phyloP scores from a whole-genome alignment of 2,329 filamentous ascomycete genomes.

The Chaetomiaceae sp. region DNA sequence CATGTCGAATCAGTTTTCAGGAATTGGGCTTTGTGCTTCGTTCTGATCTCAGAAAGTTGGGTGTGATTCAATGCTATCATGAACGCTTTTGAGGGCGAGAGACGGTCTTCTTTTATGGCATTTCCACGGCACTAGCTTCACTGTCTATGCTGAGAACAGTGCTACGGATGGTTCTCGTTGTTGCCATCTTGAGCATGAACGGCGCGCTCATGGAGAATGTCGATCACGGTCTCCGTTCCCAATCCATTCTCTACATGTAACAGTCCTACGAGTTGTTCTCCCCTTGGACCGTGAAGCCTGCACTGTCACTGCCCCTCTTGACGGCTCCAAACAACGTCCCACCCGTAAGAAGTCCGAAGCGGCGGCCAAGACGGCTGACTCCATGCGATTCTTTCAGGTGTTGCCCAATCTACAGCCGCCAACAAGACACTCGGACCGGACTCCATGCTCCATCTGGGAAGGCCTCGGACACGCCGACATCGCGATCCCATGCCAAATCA shows the following conservation, averaged over 20 bases:
- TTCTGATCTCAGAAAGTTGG: background rate
- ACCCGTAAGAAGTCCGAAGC: background rate
- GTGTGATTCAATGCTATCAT: background rate
- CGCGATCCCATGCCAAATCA: too few relatives aligned
- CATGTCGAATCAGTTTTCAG: constrained; percentile 4
- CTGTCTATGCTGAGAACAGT: background rate
- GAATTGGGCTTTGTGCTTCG: background rate
- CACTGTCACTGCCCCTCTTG: background rate
- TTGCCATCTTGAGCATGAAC: too few relatives aligned
- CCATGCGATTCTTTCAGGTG: too few relatives aligned
- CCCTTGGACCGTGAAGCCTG: background rate
- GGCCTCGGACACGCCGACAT: too few relatives aligned
- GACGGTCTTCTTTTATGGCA: background rate
- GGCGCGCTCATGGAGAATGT: too few relatives aligned
- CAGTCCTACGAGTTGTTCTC: background rate
- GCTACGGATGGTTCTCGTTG: too few relatives aligned
- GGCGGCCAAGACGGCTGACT: too few relatives aligned
- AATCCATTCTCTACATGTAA: background rate
- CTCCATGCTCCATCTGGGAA: too few relatives aligned
- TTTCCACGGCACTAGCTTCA: background rate
- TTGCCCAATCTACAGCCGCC: too few relatives aligned
- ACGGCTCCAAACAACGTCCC: background rate
- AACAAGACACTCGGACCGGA: too few relatives aligned
- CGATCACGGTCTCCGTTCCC: background rate
- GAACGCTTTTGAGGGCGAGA: background rate